Percentiles rank a stretch among this genome's conserved stretches.
Evolutionary conservation across 2,329 filamentous ascomycete genomes (phyloP).

Genomic region (Pseudogymnoascus sp.): DNA sequence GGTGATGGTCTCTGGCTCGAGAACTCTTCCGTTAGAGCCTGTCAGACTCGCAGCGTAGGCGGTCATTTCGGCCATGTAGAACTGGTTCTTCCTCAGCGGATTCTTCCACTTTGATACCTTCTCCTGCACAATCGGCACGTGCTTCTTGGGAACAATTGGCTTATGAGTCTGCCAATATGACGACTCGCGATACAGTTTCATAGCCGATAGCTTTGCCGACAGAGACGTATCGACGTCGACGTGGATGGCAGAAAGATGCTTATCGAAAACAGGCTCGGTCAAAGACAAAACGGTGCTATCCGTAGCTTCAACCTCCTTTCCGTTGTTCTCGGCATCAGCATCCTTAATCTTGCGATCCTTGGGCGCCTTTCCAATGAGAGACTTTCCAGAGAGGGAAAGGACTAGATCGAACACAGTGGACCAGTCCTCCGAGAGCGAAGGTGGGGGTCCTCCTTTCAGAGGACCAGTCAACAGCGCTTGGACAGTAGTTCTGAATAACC

Average conservation of each 20-base stretch:
- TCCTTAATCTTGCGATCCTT: slow-evolving; percentile 20
- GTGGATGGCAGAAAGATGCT: slow-evolving; percentile 36
- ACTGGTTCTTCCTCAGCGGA: slow-evolving; percentile 40
- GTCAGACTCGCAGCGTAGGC: slow-evolving; percentile 64
- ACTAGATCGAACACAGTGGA: slow-evolving; percentile 7
- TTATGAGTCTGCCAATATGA: slow-evolving; percentile 56
- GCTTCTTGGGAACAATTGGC: slow-evolving; percentile 36
- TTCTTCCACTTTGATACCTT: slow-evolving; percentile 32
- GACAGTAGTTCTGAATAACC: slow-evolving; percentile 30
- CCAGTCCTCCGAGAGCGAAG: slow-evolving; percentile 22
- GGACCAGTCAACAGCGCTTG: slow-evolving; percentile 22
- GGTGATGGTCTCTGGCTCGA: slow-evolving; percentile 58
- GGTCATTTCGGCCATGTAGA: slow-evolving; percentile 58
- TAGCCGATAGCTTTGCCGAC: slow-evolving; percentile 15
- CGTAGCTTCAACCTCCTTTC: slow-evolving; percentile 14
- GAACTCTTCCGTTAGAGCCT: slow-evolving; percentile 50
- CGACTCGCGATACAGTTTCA: slow-evolving; percentile 39
- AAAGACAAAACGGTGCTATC: slow-evolving; percentile 36
- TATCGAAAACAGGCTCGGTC: slow-evolving; percentile 38
- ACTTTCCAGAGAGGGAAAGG: slow-evolving; percentile 13
- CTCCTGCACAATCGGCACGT: slow-evolving; percentile 32
- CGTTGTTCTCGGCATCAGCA: slow-evolving; percentile 15
- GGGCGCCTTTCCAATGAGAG: slow-evolving; percentile 11
- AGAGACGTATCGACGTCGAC: slow-evolving; percentile 29
- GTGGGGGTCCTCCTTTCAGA: slow-evolving; percentile 16